Conservation (phyloP, 805 yeast species). For the Teunomyces funiuensis region DNA sequence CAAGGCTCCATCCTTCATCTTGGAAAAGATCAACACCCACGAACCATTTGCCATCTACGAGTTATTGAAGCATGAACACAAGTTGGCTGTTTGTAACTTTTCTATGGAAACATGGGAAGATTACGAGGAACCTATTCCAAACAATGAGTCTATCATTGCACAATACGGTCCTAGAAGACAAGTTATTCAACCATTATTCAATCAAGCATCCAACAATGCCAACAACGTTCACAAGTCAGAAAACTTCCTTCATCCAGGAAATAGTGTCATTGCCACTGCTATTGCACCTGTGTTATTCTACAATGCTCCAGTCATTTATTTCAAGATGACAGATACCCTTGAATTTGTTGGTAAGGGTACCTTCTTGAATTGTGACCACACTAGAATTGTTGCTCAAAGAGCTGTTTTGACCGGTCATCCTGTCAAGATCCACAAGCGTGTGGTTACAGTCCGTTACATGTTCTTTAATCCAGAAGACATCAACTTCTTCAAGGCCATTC, state of each 20-base stretch:
- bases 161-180: conserved; percentile 95
- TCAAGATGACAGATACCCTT: conserved; percentile 55
- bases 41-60: conserved; percentile 68
- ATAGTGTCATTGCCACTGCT: conserved; percentile 71
- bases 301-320: conserved; percentile 80
- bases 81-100: conserved; percentile 78
- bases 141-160: conserved; percentile 76
- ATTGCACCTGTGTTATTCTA: conserved; percentile 86
- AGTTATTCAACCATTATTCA: conserved; percentile 77
- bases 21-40: conserved; percentile 44
- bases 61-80: conserved; percentile 81
- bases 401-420: conserved; percentile 91
- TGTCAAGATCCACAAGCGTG: conserved; percentile 87
- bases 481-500: conserved; percentile 84
- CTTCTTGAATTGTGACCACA: conserved; percentile 80
- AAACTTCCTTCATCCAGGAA: conserved; percentile 77
- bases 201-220: conserved; percentile 70
- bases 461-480: conserved; percentile 91
- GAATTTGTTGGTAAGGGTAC: conserved; percentile 89
- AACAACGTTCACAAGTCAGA: conserved; percentile 88
- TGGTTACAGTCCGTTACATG: conserved; percentile 94
- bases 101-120: conserved; percentile 88
- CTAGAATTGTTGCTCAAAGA: conserved; percentile 83
- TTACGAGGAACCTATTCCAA: conserved; percentile 78
- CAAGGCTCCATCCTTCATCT: conserved; percentile 50